Conservation (phyloP, 306 rosid species). For the Alnus glutinosa region DNA sequence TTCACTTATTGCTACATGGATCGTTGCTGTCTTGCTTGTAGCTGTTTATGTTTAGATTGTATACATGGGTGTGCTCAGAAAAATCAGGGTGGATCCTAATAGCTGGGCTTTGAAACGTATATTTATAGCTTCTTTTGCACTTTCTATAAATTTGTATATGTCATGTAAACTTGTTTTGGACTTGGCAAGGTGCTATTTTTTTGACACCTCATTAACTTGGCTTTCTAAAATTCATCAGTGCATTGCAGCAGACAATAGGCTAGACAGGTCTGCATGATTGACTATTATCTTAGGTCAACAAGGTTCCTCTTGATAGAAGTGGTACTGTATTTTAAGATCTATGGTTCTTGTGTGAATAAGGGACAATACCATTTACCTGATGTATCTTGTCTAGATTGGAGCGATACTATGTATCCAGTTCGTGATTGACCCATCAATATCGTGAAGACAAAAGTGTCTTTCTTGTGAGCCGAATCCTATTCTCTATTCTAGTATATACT, state of each 20-base stretch:
- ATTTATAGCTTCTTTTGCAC: not conserved
- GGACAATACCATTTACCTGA: too few relatives aligned
- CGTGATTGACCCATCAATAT: too few relatives aligned
- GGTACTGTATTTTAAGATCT: too few relatives aligned
- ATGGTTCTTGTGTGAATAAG: too few relatives aligned
- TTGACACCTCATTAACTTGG: not conserved
- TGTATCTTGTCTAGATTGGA: too few relatives aligned
- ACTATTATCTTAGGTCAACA: not conserved
- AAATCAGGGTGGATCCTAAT: not conserved
- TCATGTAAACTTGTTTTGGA: not conserved
- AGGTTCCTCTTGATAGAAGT: too few relatives aligned
- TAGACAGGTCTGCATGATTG: not conserved
- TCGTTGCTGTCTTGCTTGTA: constrained; percentile 10
- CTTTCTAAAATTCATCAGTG: not conserved
- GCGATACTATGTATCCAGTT: too few relatives aligned
- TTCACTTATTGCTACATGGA: not conserved
- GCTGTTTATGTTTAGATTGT: not conserved
- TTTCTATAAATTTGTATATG: not conserved
- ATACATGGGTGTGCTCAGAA: not conserved
- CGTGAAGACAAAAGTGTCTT: too few relatives aligned
- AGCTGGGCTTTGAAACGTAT: not conserved
- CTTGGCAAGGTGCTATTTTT: not conserved
- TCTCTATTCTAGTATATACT: too few relatives aligned
- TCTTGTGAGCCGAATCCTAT: too few relatives aligned
- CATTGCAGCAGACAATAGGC: not conserved